Conservation (phyloP, 768 basidiomycete species). For the Phylloporus sp. region DNA sequence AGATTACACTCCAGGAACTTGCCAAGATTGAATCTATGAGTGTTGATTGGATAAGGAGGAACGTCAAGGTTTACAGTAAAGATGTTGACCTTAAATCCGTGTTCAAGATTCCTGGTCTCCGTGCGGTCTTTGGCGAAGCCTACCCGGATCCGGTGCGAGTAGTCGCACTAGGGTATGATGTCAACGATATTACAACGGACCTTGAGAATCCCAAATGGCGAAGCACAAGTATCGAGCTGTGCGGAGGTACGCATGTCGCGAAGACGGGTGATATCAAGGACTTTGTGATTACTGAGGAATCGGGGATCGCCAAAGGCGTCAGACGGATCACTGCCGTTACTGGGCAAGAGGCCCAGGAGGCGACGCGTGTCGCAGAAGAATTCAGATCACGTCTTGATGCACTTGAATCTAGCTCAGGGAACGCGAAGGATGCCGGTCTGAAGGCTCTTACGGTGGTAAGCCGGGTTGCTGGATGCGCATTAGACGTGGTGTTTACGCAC, state of each 20-base stretch:
- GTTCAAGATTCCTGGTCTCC: constrained; percentile 83
- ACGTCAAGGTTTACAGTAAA: constrained; percentile 84
- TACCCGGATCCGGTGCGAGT: constrained; percentile 98
- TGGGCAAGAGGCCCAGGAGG: constrained; percentile 86
- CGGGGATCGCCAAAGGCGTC: constrained; percentile 97
- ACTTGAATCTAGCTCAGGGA: constrained; percentile 57
- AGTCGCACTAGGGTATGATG: constrained; percentile 81
- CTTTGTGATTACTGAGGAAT: constrained; percentile 91
- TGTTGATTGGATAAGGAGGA: constrained; percentile 84
- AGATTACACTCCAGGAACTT: constrained; percentile 72
- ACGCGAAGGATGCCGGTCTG: constrained; percentile 81
- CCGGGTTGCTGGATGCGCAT: constrained; percentile 7
- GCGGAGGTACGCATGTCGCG: constrained; percentile 98
- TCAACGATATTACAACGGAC: constrained; percentile 82
- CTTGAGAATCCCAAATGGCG: constrained; percentile 90
- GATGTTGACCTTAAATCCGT: constrained; percentile 76
- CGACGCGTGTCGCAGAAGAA: constrained; percentile 59
- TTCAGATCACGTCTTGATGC: constrained; percentile 59
- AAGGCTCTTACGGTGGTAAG: constrained; percentile 76
- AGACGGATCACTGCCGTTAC: constrained; percentile 92
- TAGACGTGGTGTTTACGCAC: neutral
- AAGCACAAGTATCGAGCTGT: constrained; percentile 90
- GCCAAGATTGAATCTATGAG: constrained; percentile 78
- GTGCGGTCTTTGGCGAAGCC: constrained; percentile 96
- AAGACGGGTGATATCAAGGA: constrained; percentile 97